Base-by-base conservation (phyloP, 495 filamentous ascomycete species). In the Tuber calosporum region DNA sequence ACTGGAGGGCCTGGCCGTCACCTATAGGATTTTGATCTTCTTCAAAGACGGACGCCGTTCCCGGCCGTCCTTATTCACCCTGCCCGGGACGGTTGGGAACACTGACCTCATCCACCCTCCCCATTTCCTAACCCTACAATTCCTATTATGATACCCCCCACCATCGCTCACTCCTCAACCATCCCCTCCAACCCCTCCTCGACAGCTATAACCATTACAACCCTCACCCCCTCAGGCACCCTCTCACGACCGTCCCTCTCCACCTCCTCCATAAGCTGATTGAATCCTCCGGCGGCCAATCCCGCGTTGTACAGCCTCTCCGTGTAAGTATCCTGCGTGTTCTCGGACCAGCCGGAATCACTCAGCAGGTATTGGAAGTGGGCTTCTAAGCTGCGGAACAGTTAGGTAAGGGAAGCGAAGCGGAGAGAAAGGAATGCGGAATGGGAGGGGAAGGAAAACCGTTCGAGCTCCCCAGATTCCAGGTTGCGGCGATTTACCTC, bases 321-420 rank as follows among this genome's bases (percentile, higher is more conserved):
- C 36, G 73, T 68, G 37, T 79, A 81, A 4, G 73, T 70, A 26
- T 76, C 73, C 41, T 75, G 75, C 48, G 79, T 82, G 7, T 77
- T n/a, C 53, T 81, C 80, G 66, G 72, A 77, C 79, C 79, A 81
- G 22, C 80, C 79, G 26, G 80, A 81, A 69, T 81, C 80, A 11
- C 79, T 80, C 48, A 81, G 79, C 38, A 81, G 80, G 45, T 80
- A 75, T 9, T 75, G 75, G 15, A 81, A 72, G 70, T 76, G 74
- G 7, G 75, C 68, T 69, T 80, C 75, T 4, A 81, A 67, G 37
- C 79, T 81, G 36, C 13, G 45, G 26, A 19, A 19, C 34, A 19
- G 22, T 68, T 6, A 67, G 34, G 30, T n/a, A 8, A 8, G 43
- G 20, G n/a, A 40, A 40, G 66, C 5, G 37, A 20, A 1, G 17